These are phyloP conservation scores for Leucocoprinus birnbaumii DNA, from an alignment of 768 basidiomycete genomes.

Conservation along the genomic window DNA sequence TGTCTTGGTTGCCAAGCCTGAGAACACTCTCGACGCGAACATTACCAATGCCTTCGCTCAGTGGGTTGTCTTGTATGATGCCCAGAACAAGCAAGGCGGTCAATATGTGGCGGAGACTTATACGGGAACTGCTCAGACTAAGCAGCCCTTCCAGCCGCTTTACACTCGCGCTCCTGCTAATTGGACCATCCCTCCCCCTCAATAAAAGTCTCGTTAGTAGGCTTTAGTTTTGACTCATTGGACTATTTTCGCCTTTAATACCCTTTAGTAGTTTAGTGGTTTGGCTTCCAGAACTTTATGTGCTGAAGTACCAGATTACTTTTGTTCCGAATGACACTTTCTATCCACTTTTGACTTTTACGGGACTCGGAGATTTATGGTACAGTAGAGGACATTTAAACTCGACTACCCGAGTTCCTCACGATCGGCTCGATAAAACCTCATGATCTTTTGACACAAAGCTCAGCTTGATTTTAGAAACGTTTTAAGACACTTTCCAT, in stretches of 20 bases:
- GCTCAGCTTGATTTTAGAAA: too few relatives aligned
- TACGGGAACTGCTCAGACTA: slow-evolving; percentile 24
- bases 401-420: too few relatives aligned
- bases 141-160: slow-evolving; percentile 16
- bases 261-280: not conserved
- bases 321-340: too few relatives aligned
- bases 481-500: too few relatives aligned
- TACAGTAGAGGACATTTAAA: too few relatives aligned
- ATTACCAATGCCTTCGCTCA: slow-evolving; percentile 37
- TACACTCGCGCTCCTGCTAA: slow-evolving; percentile 28
- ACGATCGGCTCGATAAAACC: too few relatives aligned
- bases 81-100: slow-evolving; percentile 30
- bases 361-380: too few relatives aligned
- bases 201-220: not conserved
- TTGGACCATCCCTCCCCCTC: not conserved
- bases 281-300: too few relatives aligned
- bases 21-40: slow-evolving; percentile 19
- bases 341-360: too few relatives aligned
- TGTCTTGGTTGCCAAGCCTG: slow-evolving; percentile 33
- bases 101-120: slow-evolving; percentile 40
- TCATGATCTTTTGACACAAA: too few relatives aligned
- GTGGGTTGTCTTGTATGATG: slow-evolving; percentile 32
- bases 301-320: too few relatives aligned
- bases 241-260: not conserved
- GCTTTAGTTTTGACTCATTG: not conserved